Evolutionary conservation across 257 asterid genomes (phyloP), one percentile per base, ranked within the genome.

Genomic region (Gynochthodes officinalis): DNA sequence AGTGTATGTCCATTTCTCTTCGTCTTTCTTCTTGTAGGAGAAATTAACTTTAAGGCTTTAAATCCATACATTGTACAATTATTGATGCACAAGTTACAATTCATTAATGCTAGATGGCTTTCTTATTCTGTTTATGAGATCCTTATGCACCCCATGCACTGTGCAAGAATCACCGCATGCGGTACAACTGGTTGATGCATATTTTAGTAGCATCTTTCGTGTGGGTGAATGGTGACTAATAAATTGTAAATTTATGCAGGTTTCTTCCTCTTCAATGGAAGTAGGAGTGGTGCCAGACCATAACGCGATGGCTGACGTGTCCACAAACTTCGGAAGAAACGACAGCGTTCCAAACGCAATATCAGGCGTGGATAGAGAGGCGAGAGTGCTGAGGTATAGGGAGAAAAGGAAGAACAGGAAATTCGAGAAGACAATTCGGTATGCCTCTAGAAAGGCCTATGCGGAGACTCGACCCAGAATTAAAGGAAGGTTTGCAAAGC

Each of bases 381-480:
- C 95, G 0, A 84, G 91, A 60, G 96, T 90, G 4, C 48, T 86
- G 33, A 80, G 96, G 89, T 89, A 91, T 72, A 87, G 94, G 72
- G 97, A 89, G 87, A 89, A 91, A 57, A 80, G 89, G 64, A 90
- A 90, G 88, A 86, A 86, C 73, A 70, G 97, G 27, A 90, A 71
- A 75, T 90, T 90, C 14, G 95, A 90, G 75, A 91, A 91, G 59
- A 91, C 95, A 0, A 89, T 89, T 28, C 78, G 97, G 59, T 91
- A 91, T 44, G 96, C 97, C 0, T 91, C 97, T 12, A 84, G 97
- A 57, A 91, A 91, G 76, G 96, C 97, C 3, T 91, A 91, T 5
- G 97, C 97, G 0, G 97, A 91, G 80, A 89, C 91, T 1, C 84
- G 97, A 7, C 96, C 95, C 1, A 78, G 96, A 73, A 84, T 91